Base-by-base conservation (phyloP, 768 basidiomycete species). In the Tulasnella calospora region DNA sequence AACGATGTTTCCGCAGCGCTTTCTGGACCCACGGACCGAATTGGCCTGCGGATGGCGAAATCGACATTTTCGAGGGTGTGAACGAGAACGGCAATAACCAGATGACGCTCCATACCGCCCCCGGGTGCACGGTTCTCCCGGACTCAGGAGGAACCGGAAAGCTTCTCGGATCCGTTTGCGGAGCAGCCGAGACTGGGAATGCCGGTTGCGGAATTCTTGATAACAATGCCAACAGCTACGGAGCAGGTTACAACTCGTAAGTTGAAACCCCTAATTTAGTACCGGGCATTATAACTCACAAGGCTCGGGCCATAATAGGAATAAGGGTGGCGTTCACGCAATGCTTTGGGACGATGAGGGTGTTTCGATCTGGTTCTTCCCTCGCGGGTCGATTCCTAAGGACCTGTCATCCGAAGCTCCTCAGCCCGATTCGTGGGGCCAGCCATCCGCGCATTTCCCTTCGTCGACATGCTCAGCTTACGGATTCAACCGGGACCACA, bases 241-340 rank as follows among this genome's bases (percentile, higher is more conserved):
- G 96, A n/a, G 84, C 87, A n/a, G 89, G 86, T 17, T 98, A 96
- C 87, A 98, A 98, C 84, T 83, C 82, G 76, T 77, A 35, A 69
- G 57, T 71, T 30, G 46, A 38, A 76, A 15, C 71, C 67, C 67
- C 73, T 36, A 38, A 46, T 55, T 57, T 47, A 36, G 12, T 35
- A 7, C 23, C 30, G 19, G 6, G 10, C n/a, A 15, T 23, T 21
- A n/a, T 2, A 47, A 3, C 46, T 27, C 27, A 76, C 23, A 15
- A 55, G 33, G n/a, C 8, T 12, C 35, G 30, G 15, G 2, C 30
- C 4, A 51, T 76, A 7, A 27, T 76, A 77, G 76, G n/a, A 91
- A 88, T 81, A 90, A 90, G 13, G 96, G 96, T 69, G 96, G 96
- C 81, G 92, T 95, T 73, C 97, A 95, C 85, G 93, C 93, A 74